Percentiles rank a stretch among this genome's conserved stretches.
These are phyloP conservation scores for Fraxinus floribunda DNA, from an alignment of 305 asterid species.

Conservation along the genomic window DNA sequence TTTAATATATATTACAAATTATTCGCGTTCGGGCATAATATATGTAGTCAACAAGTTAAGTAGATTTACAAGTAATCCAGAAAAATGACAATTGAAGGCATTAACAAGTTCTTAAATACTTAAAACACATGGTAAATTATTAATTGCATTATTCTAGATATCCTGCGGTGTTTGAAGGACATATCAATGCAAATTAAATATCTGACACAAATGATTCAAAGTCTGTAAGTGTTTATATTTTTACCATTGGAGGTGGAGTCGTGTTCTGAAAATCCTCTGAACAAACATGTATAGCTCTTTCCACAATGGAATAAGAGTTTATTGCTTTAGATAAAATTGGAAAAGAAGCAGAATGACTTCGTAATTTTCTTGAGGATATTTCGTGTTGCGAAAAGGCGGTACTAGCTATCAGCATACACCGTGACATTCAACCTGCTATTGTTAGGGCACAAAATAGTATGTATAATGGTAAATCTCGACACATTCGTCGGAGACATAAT, in stretches of 20 bases:
- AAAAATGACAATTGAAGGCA: background rate
- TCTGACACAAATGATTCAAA: background rate
- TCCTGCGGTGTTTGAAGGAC: background rate
- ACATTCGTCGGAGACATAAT: too few species aligned
- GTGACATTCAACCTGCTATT: background rate
- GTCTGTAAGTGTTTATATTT: background rate
- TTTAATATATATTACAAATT: background rate
- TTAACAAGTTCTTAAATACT: background rate
- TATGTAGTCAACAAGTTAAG: background rate
- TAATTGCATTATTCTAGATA: background rate
- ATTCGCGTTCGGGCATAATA: background rate
- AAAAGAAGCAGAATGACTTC: too few species aligned
- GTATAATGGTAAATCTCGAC: background rate
- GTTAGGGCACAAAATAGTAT: background rate
- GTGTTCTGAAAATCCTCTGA: background rate
- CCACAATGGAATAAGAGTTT: background rate
- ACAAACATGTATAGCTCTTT: too few species aligned
- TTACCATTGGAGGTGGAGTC: background rate
- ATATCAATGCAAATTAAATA: background rate
- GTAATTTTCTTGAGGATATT: background rate
- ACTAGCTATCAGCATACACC: background rate
- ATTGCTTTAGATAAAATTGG: too few species aligned
- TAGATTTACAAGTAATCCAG: background rate
- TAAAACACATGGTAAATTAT: background rate
- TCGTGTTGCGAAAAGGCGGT: background rate